These are phyloP conservation scores for Moniliophthora roreri DNA, from an alignment of 1,284 basidiomycete species.

Conservation along the genomic window DNA sequence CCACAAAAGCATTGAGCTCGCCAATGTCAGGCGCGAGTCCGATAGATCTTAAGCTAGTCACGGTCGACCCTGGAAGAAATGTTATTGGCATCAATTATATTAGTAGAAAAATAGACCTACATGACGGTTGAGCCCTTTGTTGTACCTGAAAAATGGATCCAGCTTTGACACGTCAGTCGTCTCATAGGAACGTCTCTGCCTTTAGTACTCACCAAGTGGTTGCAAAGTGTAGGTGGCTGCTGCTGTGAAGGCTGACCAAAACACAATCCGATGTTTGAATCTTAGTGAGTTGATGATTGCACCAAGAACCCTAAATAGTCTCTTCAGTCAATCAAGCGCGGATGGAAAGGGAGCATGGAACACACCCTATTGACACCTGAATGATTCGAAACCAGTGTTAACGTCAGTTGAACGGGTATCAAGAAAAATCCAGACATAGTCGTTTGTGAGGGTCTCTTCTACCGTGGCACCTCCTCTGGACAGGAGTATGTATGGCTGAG, in stretches of 20 bases:
- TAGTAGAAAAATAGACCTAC: constrained; percentile 27
- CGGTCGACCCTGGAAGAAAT: constrained; percentile 29
- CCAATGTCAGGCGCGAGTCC: constrained; percentile 41
- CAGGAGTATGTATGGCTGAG: constrained; percentile 56
- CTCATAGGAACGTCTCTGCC: not conserved
- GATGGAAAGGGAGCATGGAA: not conserved
- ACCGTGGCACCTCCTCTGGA: constrained; percentile 49
- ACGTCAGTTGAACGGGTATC: not conserved
- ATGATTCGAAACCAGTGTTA: not conserved
- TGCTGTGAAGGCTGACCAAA: constrained; percentile 46
- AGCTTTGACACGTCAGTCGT: constrained; percentile 29
- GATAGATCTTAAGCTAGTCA: constrained; percentile 39
- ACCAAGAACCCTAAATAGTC: constrained; percentile 29
- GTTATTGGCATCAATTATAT: not conserved
- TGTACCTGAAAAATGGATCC: constrained; percentile 55
- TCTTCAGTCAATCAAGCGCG: not conserved
- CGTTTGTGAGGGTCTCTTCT: constrained; percentile 55
- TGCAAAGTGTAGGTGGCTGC: constrained; percentile 44
- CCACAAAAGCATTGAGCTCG: constrained; percentile 52
- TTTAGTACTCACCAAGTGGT: constrained; percentile 38
- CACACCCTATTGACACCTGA: constrained; percentile 45
- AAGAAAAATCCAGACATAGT: constrained; percentile 48
- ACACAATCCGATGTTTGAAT: constrained; percentile 51
- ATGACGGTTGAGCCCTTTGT: constrained; percentile 31
- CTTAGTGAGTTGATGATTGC: constrained; percentile 39